Conservation (phyloP, 805 yeast species). For the Ogataea trehaloabstinens region DNA sequence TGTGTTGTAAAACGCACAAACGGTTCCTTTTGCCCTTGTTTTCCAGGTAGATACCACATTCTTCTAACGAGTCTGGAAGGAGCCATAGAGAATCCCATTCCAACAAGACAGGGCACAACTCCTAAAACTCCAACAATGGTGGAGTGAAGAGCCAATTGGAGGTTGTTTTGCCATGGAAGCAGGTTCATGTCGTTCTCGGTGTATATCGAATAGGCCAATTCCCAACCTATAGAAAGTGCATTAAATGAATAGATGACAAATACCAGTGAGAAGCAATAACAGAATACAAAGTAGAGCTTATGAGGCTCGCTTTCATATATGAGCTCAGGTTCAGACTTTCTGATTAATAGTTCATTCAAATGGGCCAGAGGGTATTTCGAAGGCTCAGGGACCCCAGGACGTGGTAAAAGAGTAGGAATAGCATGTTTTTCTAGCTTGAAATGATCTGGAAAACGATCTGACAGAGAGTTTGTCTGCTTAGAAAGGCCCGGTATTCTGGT, state of each 20-base stretch:
- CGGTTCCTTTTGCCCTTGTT: constrained; percentile 40
- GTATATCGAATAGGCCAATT: constrained; percentile 26
- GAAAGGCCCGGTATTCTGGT: constrained; percentile 57
- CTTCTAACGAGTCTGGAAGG: constrained; percentile 74
- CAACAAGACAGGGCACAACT: constrained; percentile 40
- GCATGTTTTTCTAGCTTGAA: constrained; percentile 65
- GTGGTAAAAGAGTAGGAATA: constrained; percentile 66
- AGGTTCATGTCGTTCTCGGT: constrained; percentile 31
- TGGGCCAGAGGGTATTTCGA: constrained; percentile 58
- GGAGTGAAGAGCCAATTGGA: constrained; percentile 25
- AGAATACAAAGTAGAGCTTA: constrained; percentile 65
- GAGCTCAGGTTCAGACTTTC: constrained; percentile 62
- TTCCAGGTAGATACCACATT: constrained; percentile 73
- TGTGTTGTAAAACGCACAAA: constrained; percentile 65
- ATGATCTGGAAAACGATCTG: constrained; percentile 58
- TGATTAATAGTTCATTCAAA: constrained; percentile 52
- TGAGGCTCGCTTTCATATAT: constrained; percentile 85
- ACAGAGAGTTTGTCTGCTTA: constrained; percentile 42
- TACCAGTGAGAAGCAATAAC: constrained; percentile 66
- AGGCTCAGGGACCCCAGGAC: constrained; percentile 76
- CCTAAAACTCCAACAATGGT: constrained; percentile 39
- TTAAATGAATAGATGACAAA: constrained; percentile 67
- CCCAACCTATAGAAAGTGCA: constrained; percentile 31
- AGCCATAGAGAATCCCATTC: constrained; percentile 42
- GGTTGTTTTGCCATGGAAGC: constrained; percentile 20